Base-by-base conservation (phyloP, 306 rosid species). In the Begonia fuchsioides region DNA sequence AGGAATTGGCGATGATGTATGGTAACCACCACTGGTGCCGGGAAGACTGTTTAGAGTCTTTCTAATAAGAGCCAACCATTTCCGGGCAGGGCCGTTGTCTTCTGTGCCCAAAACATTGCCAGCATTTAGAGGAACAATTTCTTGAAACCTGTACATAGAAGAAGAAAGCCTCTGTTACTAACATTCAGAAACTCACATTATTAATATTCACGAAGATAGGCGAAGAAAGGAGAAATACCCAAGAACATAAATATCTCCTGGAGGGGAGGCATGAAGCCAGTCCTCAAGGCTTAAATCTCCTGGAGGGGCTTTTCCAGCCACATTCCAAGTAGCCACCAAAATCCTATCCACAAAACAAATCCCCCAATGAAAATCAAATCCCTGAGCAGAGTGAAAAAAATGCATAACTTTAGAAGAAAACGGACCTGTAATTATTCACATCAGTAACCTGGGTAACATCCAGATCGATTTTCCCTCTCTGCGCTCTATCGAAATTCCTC, bases 91-190 rank as follows among this genome's bases (percentile, higher is more conserved):
- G 49, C 74, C 99, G 49, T 79, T 92, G 68, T 92, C 99, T 82
- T 92, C 99, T 41, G 99, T 77, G 9, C 99, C 99, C 72, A 92
- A 70, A 61, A 92, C 96, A 58, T 92, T 92, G 18, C 99, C 99
- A 44, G 99, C 99, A 80, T 92, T 92, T 60, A 92, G 76, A 56
- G 99, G 99, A 41, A 92, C 99, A 58, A 92, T 82, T 77, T 92
- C 99, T 70, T 92, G 99, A 73, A 92, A 92, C 75, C 99, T 92
- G 77, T 61, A 50, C 52, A 43, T 19, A 61, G 50, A 19, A 15
- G 32, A 57, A 67, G 39, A 46, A 46, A 46, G 10, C 15, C 12
- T n/a, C 18, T 10, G 5, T 47, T 13, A n/a, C 14, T n/a, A 16
- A 6, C 5, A 10, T 41, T n/a, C 45, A 13, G 18, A 47, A 47